Evolutionary conservation across 441 rosid genomes (phyloP), one percentile per base, ranked within the genome.

Genomic region (Macaranga tanarius): DNA sequence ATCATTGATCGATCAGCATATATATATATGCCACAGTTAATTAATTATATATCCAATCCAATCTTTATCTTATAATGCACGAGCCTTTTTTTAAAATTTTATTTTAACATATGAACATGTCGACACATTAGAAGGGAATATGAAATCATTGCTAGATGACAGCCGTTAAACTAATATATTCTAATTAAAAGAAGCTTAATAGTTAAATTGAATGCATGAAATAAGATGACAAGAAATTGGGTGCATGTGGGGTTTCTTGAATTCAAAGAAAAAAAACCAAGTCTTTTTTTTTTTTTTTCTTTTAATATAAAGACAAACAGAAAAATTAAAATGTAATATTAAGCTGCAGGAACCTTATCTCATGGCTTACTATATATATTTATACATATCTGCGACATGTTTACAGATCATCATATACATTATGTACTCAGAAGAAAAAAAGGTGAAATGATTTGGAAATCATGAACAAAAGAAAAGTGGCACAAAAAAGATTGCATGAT

Each of bases 391-490:
- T 62, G 48, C 44, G 1, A 11, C 28, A 62, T 54, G 1, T 62
- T 11, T 62, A 64, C 67, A 64, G 54, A 38, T n/a, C 66, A 62
- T 62, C 68, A 3, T 22, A 19, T 16, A 1, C 11, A 1, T 4
- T 12, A 45, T 51, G 7, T 51, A 15, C 7, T 10, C 19, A 19
- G 4, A 54, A 54, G 57, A 19, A 54, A 54, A 31, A 31, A 22
- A 62, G 3, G 3, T 9, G n/a, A 20, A 64, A 64, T 64, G 67
- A 64, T 64, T 64, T 44, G 3, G 23, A 64, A 64, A 64, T 64
- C 68, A 64, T 64, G n/a, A 44, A 44, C 28, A 4, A 6, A 54
- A 17, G 7, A 54, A 54, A 54, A 48, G 52, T 42, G 16, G 19
- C 15, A 48, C 16, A 3, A 16, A 48, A 48, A 13, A 48, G 52